Conservation (phyloP, 495 filamentous ascomycete species). For the Astrothelium subdiscretum region DNA sequence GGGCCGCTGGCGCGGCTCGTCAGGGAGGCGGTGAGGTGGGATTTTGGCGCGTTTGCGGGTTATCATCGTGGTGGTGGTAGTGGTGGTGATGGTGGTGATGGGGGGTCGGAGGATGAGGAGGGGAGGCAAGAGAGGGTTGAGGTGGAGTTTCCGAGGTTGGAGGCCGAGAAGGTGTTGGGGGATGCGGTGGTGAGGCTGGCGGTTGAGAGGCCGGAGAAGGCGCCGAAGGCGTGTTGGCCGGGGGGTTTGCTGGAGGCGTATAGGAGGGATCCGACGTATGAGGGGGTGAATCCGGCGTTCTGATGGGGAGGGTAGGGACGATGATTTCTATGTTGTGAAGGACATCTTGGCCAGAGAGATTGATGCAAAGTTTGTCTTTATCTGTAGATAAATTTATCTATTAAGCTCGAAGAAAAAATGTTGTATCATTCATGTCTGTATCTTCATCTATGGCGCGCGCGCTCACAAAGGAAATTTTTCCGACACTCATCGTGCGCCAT, state of each 20-base stretch:
- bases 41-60: slow-evolving; percentile 27
- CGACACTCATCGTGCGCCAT: no score
- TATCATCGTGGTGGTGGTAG: slow-evolving; percentile 3
- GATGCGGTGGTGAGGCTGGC: slow-evolving; percentile 37
- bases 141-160: slow-evolving; percentile 25
- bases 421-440: neutral
- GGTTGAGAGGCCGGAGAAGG: slow-evolving; percentile 28
- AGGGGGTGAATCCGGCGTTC: slow-evolving; percentile 35
- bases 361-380: neutral
- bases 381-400: neutral
- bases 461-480: neutral
- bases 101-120: slow-evolving; percentile 16
- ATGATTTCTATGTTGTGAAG: neutral
- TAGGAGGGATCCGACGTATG: slow-evolving; percentile 21
- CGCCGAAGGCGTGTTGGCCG: slow-evolving; percentile 27
- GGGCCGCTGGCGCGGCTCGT: slow-evolving; percentile 27
- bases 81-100: neutral
- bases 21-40: slow-evolving; percentile 28
- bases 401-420: neutral
- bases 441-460: neutral
- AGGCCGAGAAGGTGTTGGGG: slow-evolving; percentile 36
- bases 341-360: neutral
- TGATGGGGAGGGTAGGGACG: slow-evolving; percentile 5
- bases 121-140: slow-evolving; percentile 14
- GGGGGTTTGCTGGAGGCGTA: slow-evolving; percentile 23